Percentiles rank a stretch among this genome's conserved stretches.
Conservation (phyloP, 2,329 filamentous ascomycete species). For the Cladosporium halotolerans region DNA sequence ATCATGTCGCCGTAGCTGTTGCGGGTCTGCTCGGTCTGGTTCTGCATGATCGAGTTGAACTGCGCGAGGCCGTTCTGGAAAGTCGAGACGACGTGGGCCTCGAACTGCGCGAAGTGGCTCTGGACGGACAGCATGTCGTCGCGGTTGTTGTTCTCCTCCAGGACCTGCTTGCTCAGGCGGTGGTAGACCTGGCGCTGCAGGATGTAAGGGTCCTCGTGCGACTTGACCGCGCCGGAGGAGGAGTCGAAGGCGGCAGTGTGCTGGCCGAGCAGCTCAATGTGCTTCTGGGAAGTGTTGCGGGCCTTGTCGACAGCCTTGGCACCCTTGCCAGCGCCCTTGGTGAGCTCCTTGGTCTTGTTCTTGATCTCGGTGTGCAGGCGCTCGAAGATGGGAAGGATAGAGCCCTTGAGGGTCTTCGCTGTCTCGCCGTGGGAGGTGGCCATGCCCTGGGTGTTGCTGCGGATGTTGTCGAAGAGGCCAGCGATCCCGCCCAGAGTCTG, state of each 20-base stretch:
- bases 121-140: slow-evolving; percentile 91
- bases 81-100: slow-evolving; percentile 75
- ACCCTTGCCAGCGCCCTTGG: slow-evolving; percentile 71
- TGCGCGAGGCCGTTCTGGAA: slow-evolving; percentile 76
- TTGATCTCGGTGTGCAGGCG: slow-evolving; percentile 95
- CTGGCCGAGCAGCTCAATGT: slow-evolving; percentile 88
- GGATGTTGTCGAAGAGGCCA: slow-evolving; percentile 89
- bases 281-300: slow-evolving; percentile 80
- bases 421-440: slow-evolving; percentile 87
- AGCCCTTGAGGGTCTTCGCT: slow-evolving; percentile 80
- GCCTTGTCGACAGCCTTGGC: slow-evolving; percentile 90
- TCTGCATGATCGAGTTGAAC: slow-evolving; percentile 73
- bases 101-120: slow-evolving; percentile 80
- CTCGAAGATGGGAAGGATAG: slow-evolving; percentile 80
- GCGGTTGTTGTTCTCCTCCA: slow-evolving; percentile 92
- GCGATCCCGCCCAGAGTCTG: slow-evolving; percentile 80
- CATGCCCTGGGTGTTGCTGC: slow-evolving; percentile 84
- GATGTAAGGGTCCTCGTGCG: slow-evolving; percentile 80
- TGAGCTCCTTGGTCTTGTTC: slow-evolving; percentile 86
- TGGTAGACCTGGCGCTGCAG: slow-evolving; percentile 74
- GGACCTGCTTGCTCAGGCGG: slow-evolving; percentile 81
- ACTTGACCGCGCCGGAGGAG: slow-evolving; percentile 61
- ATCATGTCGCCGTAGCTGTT: slow-evolving; percentile 81
- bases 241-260: slow-evolving; percentile 76
- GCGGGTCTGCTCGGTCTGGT: slow-evolving; percentile 75